A percentile compares a stretch with the other conserved stretches of the same genome.
phyloP scores from a whole-genome alignment of 2,329 filamentous ascomycete species.

The Grosmannia penicillata region DNA sequence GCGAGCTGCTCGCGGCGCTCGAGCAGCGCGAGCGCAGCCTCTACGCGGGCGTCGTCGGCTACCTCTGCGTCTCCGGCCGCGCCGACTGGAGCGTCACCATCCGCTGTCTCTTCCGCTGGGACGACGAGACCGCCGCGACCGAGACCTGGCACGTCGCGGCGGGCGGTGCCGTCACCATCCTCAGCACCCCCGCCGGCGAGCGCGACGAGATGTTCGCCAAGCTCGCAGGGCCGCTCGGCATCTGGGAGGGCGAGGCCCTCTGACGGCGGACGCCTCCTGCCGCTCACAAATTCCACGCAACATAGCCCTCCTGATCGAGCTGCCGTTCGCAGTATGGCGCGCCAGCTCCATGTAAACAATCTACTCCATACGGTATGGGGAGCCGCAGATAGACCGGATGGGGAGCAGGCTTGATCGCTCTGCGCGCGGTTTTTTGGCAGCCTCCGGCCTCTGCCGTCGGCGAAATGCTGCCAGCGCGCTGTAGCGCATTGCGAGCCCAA shows the following conservation, averaged over 20 bases:
- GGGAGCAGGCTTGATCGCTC: too few species aligned
- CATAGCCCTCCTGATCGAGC: too few species aligned
- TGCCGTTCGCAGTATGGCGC: too few species aligned
- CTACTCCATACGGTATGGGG: too few species aligned
- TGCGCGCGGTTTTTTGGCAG: too few species aligned
- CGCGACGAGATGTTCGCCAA: slow-evolving; percentile 84
- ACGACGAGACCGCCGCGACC: slow-evolving; percentile 31
- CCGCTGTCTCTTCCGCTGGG: slow-evolving; percentile 62
- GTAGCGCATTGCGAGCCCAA: too few species aligned
- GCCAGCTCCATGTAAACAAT: too few species aligned
- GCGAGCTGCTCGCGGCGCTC: slow-evolving; percentile 60
- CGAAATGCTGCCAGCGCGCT: too few species aligned
- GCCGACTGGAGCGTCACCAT: slow-evolving; percentile 91
- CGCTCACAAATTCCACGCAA: too few species aligned
- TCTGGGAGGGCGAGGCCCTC: slow-evolving; percentile 23
- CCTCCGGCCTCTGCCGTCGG: too few species aligned
- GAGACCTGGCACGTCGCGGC: slow-evolving; percentile 76
- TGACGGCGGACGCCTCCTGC: too few species aligned
- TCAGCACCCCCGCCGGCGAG: slow-evolving; percentile 69
- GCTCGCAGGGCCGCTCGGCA: slow-evolving; percentile 40
- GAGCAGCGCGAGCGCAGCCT: slow-evolving; percentile 56
- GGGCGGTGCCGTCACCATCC: slow-evolving; percentile 74
- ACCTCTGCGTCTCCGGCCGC: slow-evolving; percentile 70
- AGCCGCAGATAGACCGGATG: too few species aligned
- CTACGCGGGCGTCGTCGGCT: slow-evolving; percentile 82